Percentiles rank a stretch among this genome's conserved stretches.
These are phyloP conservation scores for Aspergillus nidulans DNA, from an alignment of 495 filamentous ascomycete genomes.

Conservation along the genomic window DNA sequence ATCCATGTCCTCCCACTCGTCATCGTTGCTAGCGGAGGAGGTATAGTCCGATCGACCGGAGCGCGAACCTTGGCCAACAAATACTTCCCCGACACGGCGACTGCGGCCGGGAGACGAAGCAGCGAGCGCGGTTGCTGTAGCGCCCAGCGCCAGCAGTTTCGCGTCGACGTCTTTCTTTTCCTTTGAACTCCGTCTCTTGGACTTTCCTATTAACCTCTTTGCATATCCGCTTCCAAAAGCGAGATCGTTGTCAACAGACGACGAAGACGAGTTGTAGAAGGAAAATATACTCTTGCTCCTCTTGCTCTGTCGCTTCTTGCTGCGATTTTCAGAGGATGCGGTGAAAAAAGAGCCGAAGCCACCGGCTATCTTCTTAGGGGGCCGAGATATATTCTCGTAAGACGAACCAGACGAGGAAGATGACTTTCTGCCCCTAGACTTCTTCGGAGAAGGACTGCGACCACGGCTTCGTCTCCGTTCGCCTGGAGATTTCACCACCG, in stretches of 20 bases:
- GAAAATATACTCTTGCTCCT: conserved; percentile 53
- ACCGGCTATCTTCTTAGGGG: conserved; percentile 20
- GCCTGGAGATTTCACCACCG: conserved; percentile 27
- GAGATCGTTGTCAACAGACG: conserved; percentile 53
- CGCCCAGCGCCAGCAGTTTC: conserved; percentile 51
- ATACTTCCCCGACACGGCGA: conserved; percentile 35
- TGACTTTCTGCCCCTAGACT: conserved; percentile 26
- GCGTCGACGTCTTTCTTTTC: conserved; percentile 49
- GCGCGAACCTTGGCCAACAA: conserved; percentile 38
- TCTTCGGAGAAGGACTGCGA: conserved; percentile 31
- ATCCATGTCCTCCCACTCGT: conserved; percentile 59
- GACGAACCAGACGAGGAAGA: conserved; percentile 37
- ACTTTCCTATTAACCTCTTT: conserved; percentile 29
- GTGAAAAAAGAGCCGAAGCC: conserved; percentile 46
- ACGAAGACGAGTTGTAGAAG: conserved; percentile 57
- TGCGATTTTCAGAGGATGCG: conserved; percentile 45
- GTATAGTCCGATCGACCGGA: conserved; percentile 26
- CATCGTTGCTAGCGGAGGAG: conserved; percentile 40
- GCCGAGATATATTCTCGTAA: conserved; percentile 29
- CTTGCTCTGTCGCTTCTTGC: conserved; percentile 37
- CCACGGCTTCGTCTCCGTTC: conserved; percentile 27
- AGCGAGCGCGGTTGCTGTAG: conserved; percentile 53
- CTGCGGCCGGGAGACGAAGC: conserved; percentile 30
- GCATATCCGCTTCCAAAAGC: conserved; percentile 42
- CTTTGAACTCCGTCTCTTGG: conserved; percentile 23